phyloP scores from a whole-genome alignment of 345 rosid genomes.

The Zanthoxylum bungeanum region DNA sequence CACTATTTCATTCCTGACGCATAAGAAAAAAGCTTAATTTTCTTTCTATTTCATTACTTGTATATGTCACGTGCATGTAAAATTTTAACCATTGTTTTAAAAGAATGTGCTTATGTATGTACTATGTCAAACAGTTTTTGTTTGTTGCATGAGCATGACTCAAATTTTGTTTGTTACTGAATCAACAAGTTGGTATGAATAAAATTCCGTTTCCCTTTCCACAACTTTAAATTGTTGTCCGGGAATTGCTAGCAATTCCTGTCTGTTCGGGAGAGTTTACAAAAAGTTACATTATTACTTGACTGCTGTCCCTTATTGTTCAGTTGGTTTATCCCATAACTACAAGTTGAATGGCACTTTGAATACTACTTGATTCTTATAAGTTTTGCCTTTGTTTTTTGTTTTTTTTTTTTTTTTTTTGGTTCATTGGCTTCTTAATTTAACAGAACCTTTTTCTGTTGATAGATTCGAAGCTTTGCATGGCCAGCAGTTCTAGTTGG shows the following conservation, averaged over 20 bases:
- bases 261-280: not conserved
- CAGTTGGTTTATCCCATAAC: not conserved
- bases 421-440: slow-evolving; percentile 1
- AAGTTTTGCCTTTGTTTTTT: not conserved
- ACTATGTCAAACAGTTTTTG: not conserved
- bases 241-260: not conserved
- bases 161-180: not conserved
- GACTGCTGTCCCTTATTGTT: not conserved
- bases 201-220: not conserved
- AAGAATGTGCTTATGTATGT: not conserved
- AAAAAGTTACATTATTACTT: not conserved
- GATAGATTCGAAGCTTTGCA: slow-evolving; percentile 47
- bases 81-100: not conserved
- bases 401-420: no score
- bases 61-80: not conserved
- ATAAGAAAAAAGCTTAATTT: not conserved
- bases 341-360: not conserved
- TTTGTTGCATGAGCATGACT: no score
- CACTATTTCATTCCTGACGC: not conserved
- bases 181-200: not conserved
- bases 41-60: not conserved
- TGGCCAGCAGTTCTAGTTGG: slow-evolving; percentile 96
- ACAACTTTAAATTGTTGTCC: not conserved
- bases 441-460: slow-evolving; percentile 21
- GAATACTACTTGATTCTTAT: not conserved